phyloP scores from a whole-genome alignment of 1,139 yeast genomes.

The Nakaseomyces delphensis region DNA sequence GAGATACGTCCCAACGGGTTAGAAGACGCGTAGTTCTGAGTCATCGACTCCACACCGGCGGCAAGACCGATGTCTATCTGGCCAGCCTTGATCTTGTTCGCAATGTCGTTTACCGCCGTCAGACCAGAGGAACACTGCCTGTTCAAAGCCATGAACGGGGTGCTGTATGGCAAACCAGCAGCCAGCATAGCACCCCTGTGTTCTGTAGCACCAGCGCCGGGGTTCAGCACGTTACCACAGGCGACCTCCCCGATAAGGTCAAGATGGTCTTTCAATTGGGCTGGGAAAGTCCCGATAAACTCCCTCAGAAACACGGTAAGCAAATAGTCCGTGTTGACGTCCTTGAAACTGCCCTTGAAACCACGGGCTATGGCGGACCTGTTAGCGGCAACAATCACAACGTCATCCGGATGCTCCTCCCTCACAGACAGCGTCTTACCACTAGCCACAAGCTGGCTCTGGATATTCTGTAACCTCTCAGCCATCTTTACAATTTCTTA shows the following conservation, averaged over 20 bases:
- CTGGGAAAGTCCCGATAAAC: slow-evolving; percentile 42
- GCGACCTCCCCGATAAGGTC: slow-evolving; percentile 69
- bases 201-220: slow-evolving; percentile 88
- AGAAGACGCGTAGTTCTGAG: slow-evolving; percentile 67
- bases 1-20: slow-evolving; percentile 59
- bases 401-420: slow-evolving; percentile 72
- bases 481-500: slow-evolving; percentile 14
- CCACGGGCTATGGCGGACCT: slow-evolving; percentile 86
- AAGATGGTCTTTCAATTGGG: slow-evolving; percentile 46
- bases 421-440: slow-evolving; percentile 29
- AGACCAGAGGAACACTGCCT: slow-evolving; percentile 94
- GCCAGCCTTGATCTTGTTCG: slow-evolving; percentile 77
- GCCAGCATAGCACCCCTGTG: slow-evolving; percentile 78
- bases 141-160: slow-evolving; percentile 76
- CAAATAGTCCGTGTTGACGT: slow-evolving; percentile 38
- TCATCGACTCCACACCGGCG: slow-evolving; percentile 90
- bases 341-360: slow-evolving; percentile 49
- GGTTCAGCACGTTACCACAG: slow-evolving; percentile 81
- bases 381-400: slow-evolving; percentile 78
- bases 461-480: slow-evolving; percentile 51
- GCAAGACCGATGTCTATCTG: slow-evolving; percentile 90
- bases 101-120: slow-evolving; percentile 82
- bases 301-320: slow-evolving; percentile 55
- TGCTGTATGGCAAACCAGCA: slow-evolving; percentile 61
- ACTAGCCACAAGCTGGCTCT: slow-evolving; percentile 45